Evolutionary conservation across 345 rosid genomes (phyloP).

Genomic region (Rhizophora mangle): DNA sequence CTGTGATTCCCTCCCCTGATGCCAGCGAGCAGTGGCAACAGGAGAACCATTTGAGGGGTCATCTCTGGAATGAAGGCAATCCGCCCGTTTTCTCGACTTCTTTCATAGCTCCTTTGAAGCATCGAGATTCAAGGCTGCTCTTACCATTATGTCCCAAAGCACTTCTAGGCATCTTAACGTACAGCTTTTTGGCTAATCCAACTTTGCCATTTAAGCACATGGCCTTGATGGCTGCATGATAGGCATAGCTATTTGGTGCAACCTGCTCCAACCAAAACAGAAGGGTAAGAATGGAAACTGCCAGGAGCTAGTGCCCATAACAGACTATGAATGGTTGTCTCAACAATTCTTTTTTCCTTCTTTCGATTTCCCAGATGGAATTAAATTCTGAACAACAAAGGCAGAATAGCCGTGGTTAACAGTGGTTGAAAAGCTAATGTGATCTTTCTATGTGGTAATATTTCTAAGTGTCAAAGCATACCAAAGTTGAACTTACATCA

Average conservation of each 20-base stretch:
- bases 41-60: too few relatives aligned
- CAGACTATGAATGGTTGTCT: background rate
- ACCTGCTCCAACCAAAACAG: constrained; percentile 37
- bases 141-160: constrained; percentile 68
- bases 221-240: constrained; percentile 68
- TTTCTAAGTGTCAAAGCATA: background rate
- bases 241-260: constrained; percentile 53
- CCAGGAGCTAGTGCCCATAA: background rate
- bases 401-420: background rate
- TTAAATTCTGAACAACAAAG: too few relatives aligned
- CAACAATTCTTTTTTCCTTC: too few relatives aligned
- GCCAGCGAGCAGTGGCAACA: too few relatives aligned
- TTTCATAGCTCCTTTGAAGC: constrained; percentile 43
- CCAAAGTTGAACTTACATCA: constrained; percentile 36
- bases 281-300: background rate
- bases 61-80: too few relatives aligned
- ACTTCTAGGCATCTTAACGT: constrained; percentile 48
- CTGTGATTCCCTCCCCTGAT: too few relatives aligned
- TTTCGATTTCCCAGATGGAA: too few relatives aligned
- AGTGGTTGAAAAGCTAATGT: background rate
- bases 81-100: too few relatives aligned
- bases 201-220: constrained; percentile 65
- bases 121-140: constrained; percentile 75
- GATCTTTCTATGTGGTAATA: background rate
- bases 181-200: constrained; percentile 56